Conservation (phyloP, 139 green algal species). For the Micractinium sp. region DNA sequence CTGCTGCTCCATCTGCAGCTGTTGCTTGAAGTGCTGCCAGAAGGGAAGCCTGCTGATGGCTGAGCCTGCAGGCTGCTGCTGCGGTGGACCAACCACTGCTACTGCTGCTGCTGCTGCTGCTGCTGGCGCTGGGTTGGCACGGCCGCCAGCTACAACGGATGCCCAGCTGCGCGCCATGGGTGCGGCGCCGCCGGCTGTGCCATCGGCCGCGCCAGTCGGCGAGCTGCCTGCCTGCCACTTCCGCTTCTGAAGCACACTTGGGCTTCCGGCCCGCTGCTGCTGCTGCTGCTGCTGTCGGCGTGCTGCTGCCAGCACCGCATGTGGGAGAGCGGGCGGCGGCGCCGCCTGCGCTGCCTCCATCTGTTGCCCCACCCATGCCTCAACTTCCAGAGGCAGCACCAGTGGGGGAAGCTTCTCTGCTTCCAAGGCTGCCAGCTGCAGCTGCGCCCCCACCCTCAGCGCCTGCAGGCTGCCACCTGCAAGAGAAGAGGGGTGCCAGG, state of each 20-base stretch:
- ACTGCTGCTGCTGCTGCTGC: background rate
- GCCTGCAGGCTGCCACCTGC: background rate
- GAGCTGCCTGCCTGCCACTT: constrained; percentile 18
- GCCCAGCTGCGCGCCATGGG: background rate
- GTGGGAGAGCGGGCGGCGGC: background rate
- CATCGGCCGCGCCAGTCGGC: too few relatives aligned
- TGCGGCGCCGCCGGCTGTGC: background rate
- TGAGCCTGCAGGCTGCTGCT: background rate
- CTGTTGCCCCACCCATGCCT: background rate
- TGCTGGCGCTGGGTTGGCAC: too few relatives aligned
- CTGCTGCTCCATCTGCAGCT: constrained; percentile 1
- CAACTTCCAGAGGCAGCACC: constrained; percentile 10
- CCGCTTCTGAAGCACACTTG: constrained; percentile 9
- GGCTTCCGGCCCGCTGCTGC: background rate
- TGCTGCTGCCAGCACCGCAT: background rate
- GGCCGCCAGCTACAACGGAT: background rate
- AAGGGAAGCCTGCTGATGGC: background rate
- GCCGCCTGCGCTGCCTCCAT: background rate
- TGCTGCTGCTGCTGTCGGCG: background rate
- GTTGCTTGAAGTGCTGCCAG: background rate
- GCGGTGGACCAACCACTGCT: too few relatives aligned
- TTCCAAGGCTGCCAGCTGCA: background rate
- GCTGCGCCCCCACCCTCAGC: constrained; percentile 1
- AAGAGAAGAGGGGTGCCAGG: too few relatives aligned
- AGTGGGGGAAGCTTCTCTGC: background rate